Evolutionary conservation across 768 basidiomycete genomes (phyloP).

Genomic region (Lactarius sanguifluus): DNA sequence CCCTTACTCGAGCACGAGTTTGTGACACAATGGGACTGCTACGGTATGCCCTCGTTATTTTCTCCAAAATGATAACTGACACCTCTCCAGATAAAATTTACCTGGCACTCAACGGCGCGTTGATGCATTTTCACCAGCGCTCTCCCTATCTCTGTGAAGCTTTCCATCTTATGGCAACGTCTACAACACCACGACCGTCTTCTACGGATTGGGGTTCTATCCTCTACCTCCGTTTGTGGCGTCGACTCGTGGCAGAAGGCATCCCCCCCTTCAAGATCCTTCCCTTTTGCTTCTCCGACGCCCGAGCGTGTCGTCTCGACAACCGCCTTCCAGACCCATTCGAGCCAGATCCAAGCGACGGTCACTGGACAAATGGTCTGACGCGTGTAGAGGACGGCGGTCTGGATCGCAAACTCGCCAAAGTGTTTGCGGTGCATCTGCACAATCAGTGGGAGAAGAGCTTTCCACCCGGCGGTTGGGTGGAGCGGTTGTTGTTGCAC

Average conservation of each 20-base stretch:
- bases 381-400: conserved; percentile 61
- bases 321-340: conserved; percentile 95
- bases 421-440: conserved; percentile 86
- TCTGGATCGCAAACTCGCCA: conserved; percentile 57
- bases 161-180: conserved; percentile 74
- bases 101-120: conserved; percentile 73
- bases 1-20: conserved; percentile 93
- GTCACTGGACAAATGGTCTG: conserved; percentile 68
- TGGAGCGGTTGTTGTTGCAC: conserved; percentile 71
- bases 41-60: conserved; percentile 54
- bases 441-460: conserved; percentile 96
- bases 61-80: background rate
- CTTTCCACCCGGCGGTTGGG: conserved; percentile 85
- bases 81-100: conserved; percentile 25
- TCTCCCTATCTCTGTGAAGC: conserved; percentile 98
- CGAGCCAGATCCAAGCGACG: conserved; percentile 42
- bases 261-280: conserved; percentile 88
- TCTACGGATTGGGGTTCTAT: conserved; percentile 94
- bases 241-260: conserved; percentile 68
- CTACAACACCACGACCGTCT: conserved; percentile 66
- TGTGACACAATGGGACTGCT: conserved; percentile 99
- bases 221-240: conserved; percentile 90
- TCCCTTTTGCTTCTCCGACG: conserved; percentile 95
- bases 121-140: conserved; percentile 88
- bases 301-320: conserved; percentile 85